Evolutionary conservation across 2,329 filamentous ascomycete genomes (phyloP), one percentile per base, ranked within the genome.

Genomic region (Incumbomyces lentus): DNA sequence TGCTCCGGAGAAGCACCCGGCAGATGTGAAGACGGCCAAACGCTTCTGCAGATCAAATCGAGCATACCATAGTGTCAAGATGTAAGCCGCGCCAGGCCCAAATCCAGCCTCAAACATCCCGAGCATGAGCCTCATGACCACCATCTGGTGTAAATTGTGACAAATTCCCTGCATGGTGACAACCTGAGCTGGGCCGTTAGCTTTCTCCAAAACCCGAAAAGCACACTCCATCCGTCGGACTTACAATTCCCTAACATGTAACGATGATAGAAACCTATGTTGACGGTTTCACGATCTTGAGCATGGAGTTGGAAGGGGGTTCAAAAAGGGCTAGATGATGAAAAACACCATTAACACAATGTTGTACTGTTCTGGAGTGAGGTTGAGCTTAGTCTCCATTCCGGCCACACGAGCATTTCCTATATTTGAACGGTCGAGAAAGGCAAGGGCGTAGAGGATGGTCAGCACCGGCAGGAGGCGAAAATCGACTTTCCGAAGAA

Each of bases 391-490:
- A 37, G 69, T 59, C 43, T 64, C 52, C 71, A 77, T 75, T 32
- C 73, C 74, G 1, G 73, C 72, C 37, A 74, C 73, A 51, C 67
- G 64, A 1, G 74, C 74, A 65, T 76, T 76, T 44, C 72, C 70
- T 41, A 74, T 69, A 50, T 76, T 76, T 29, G 67, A 69, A 40
- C 71, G 64, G 53, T 75, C 72, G 13, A 74, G 60, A 47, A 71
- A 70, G 16, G 44, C 35, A 14, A 46, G 10, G 12, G 30, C 36
- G 51, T 71, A 72, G 26, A 72, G 56, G 10, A 70, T 47, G 1
- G 65, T 67, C 29, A 72, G 51, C 0, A 67, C 59, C 1, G 70
- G 70, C 7, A 73, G 52, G 2, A 73, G 55, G 7, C 61, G 60
- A 32, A 60, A 57, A 49, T 73, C 70, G 33, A 73, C 56, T 50